Base-by-base conservation (phyloP, 2,329 filamentous ascomycete species). In the Achaetomium macrosporum region DNA sequence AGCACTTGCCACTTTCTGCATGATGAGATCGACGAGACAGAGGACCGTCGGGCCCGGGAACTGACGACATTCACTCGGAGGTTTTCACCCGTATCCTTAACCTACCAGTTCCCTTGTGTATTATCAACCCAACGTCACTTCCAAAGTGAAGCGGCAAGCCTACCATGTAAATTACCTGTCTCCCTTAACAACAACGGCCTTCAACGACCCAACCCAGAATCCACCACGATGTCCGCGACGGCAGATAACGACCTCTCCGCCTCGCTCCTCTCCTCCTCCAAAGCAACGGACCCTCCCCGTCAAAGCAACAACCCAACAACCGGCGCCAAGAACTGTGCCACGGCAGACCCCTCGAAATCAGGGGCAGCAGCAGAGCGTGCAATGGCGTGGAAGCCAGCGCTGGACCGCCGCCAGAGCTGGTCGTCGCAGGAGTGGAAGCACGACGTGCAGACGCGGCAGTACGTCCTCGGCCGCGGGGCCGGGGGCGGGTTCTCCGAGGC, bases 371-470 rank as follows among this genome's bases (percentile, higher is more conserved):
- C 68, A 33, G 60, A 62, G 33, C 67, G 68, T 42, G 70, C 67
- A 57, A 71, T 71, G 65, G 63, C 61, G n/a, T 82, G 78, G 78
- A 71, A 71, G 59, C 78, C 78, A 8, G 59, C 62, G 16, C 59
- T 72, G 49, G 66, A 71, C 58, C 70, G 73, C 10, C 73, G 76
- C 43, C 74, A 76, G 63, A 79, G 76, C 66, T 82, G 74, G 70
- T 74, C 69, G 61, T 68, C 70, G 35, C 75, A 83, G 65, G 78
- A 80, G 63, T 72, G 72, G 64, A 79, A 79, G 65, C 77, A 73
- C 57, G 67, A 67, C 50, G 61, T 77, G 66, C 76, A 79, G 60
- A 74, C 76, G 64, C 74, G 77, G 61, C 75, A 78, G 75, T 67
- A 65, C 43, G 67, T 63, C 13, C 8, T 67, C 68, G 52, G 36